A percentile compares a stretch with the other conserved stretches of the same genome.
These are phyloP conservation scores for Cercospora sesami DNA, from an alignment of 2,329 filamentous ascomycete species.

Conservation along the genomic window DNA sequence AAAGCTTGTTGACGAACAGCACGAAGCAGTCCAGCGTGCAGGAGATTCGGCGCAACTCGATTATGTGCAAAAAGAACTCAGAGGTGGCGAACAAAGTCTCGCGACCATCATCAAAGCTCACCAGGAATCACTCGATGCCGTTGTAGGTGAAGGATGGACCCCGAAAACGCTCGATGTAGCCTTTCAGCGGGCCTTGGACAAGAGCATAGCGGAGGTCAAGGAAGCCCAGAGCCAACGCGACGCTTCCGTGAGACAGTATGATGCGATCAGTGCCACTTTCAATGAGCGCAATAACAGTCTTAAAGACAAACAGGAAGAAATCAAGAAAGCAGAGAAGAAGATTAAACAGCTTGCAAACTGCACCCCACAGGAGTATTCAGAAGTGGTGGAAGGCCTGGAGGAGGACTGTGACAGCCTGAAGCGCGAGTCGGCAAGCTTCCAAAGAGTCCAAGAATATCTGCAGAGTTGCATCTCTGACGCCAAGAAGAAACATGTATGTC, in stretches of 20 bases:
- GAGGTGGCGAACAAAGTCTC: conserved; percentile 70
- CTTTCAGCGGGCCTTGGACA: conserved; percentile 64
- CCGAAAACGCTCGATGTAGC: conserved; percentile 67
- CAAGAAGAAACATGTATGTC: conserved; percentile 69
- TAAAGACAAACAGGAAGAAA: conserved; percentile 63
- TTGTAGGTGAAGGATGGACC: conserved; percentile 68
- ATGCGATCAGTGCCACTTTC: conserved; percentile 72
- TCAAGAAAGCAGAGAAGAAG: conserved; percentile 54
- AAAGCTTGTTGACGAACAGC: conserved; percentile 73
- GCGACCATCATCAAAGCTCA: conserved; percentile 77
- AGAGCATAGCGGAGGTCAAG: conserved; percentile 58
- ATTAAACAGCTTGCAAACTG: conserved; percentile 51
- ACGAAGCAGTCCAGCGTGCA: conserved; percentile 77
- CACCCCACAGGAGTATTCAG: conserved; percentile 53
- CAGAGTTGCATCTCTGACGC: conserved; percentile 45
- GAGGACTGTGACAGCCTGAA: conserved; percentile 57
- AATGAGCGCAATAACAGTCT: conserved; percentile 65
- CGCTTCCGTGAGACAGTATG: conserved; percentile 65
- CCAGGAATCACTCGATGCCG: conserved; percentile 64
- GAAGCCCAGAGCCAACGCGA: conserved; percentile 72
- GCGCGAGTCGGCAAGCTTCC: conserved; percentile 49
- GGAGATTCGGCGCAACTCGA: conserved; percentile 82
- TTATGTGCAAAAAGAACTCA: conserved; percentile 75
- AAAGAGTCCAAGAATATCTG: conserved; percentile 30
- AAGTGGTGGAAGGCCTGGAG: conserved; percentile 51